Evolutionary conservation across 768 basidiomycete species (phyloP).

Genomic region (Psilocybe subaeruginosa): DNA sequence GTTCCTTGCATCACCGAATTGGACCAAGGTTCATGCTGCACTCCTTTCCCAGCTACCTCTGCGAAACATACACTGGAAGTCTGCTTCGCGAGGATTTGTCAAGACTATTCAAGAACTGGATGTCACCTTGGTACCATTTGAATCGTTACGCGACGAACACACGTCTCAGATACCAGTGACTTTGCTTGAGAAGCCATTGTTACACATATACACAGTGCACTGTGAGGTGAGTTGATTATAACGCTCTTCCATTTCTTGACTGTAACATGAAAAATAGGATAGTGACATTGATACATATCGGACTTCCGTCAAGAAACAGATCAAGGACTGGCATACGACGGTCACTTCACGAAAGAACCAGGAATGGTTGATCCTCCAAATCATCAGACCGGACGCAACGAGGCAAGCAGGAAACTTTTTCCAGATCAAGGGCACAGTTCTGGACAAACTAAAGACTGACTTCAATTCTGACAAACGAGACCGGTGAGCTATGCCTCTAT

Average conservation of each 20-base stretch:
- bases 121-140: slow-evolving; percentile 71
- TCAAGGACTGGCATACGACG: slow-evolving; percentile 87
- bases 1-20: slow-evolving; percentile 71
- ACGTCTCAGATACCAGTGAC: slow-evolving; percentile 77
- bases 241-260: not conserved
- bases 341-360: slow-evolving; percentile 76
- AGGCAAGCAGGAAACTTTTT: slow-evolving; percentile 71
- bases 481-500: slow-evolving; percentile 47
- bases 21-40: slow-evolving; percentile 69
- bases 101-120: slow-evolving; percentile 91
- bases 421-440: slow-evolving; percentile 80
- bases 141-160: slow-evolving; percentile 71
- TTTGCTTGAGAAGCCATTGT: slow-evolving; percentile 82
- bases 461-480: slow-evolving; percentile 91
- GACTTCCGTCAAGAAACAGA: slow-evolving; percentile 75
- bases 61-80: slow-evolving; percentile 93
- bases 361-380: slow-evolving; percentile 92
- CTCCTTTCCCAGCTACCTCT: slow-evolving; percentile 79
- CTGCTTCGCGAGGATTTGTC: slow-evolving; percentile 66
- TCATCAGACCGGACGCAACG: slow-evolving; percentile 69
- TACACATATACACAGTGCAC: slow-evolving; percentile 84
- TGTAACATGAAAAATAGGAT: slow-evolving; percentile 40
- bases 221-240: slow-evolving; percentile 73
- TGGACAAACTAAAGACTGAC: slow-evolving; percentile 91
- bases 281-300: slow-evolving; percentile 77